Evolutionary conservation across 495 filamentous ascomycete species (phyloP).

Genomic region (Podospora pseudoanserina): DNA sequence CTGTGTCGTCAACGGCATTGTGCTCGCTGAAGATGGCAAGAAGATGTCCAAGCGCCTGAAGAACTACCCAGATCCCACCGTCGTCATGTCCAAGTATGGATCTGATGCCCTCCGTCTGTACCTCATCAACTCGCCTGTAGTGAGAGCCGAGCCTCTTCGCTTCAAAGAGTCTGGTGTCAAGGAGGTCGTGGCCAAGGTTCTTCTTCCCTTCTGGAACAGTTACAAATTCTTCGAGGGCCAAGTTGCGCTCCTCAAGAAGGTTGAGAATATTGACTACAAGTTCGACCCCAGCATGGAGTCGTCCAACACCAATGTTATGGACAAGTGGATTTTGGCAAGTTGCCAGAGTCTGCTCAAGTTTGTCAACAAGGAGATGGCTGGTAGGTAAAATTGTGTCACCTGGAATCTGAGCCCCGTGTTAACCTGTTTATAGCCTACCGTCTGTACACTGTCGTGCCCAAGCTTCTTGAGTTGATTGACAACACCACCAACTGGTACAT

Average conservation of each 20-base stretch:
- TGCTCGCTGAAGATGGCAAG: conserved; percentile 90
- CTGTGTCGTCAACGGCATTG: conserved; percentile 95
- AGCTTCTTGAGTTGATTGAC: conserved; percentile 82
- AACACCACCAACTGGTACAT: conserved; percentile 99
- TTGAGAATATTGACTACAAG: conserved; percentile 69
- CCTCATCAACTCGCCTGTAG: conserved; percentile 95
- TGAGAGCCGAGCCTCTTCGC: conserved; percentile 82
- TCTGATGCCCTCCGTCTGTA: conserved; percentile 93
- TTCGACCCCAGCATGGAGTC: conserved; percentile 74
- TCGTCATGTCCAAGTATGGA: conserved; percentile 85
- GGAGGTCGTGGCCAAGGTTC: conserved; percentile 90
- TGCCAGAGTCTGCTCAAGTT: conserved; percentile 91
- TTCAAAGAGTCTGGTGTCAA: conserved; percentile 95
- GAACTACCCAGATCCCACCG: conserved; percentile 89
- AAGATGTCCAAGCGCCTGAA: conserved; percentile 99
- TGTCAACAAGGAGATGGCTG: conserved; percentile 92
- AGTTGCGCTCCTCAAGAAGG: conserved; percentile 86
- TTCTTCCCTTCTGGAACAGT: conserved; percentile 94
- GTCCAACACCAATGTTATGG: conserved; percentile 89
- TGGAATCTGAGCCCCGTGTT: background rate
- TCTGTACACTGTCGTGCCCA: conserved; percentile 90
- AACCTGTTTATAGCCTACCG: conserved; percentile 56
- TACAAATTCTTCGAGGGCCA: conserved; percentile 99
- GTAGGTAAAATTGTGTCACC: conserved; percentile 34
- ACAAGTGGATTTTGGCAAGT: conserved; percentile 90